Base-by-base conservation (phyloP, 768 basidiomycete species). In the Pisolithus sp. region DNA sequence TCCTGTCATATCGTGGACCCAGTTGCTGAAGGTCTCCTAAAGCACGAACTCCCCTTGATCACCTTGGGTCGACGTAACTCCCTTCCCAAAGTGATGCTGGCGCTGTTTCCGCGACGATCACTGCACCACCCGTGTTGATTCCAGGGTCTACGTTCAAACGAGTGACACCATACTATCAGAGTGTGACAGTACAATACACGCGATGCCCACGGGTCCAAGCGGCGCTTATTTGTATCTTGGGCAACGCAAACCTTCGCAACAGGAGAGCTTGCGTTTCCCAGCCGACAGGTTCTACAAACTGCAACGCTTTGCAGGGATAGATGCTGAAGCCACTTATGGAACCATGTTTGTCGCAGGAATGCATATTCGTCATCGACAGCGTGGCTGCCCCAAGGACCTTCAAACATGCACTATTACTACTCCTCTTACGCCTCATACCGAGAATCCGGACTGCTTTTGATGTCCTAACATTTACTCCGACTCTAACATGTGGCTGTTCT, bases 391-490 rank as follows among this genome's bases (percentile, higher is more conserved):
- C 2, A 69, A n/a, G 68, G 34, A 73, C 68, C 3, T 79, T 80
- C 6, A 81, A 76, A 53, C 53, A 62, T 28, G 76, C 80, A 0
- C 62, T 84, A 30, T 45, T 44, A 0, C 68, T 79, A 54, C 59
- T 85, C 1, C 66, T n/a, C n/a, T n/a, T 85, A 17, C 72, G 69
- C 5, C 69, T 80, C 57, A 68, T 85, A 4, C 79, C 81, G 0
- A 51, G 40, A 20, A 37, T 54, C 0, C 68, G 68, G 4, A 76
- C 80, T 0, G 56, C 46, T 1, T 80, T 85, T 68, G 85, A 85
- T 48, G 68, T 85, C n/a, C 70, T 79, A n/a, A n/a, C n/a, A n/a
- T n/a, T 49, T 76, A 75, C 50, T 85, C 84, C 57, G 80, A 78
- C 0, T 43, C 1, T 8, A 0, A 10, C 0, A 61, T 61, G 6